Evolutionary conservation across 192 early-diverging fungal genomes (phyloP).

Genomic region (Backusella mclennaniae): DNA sequence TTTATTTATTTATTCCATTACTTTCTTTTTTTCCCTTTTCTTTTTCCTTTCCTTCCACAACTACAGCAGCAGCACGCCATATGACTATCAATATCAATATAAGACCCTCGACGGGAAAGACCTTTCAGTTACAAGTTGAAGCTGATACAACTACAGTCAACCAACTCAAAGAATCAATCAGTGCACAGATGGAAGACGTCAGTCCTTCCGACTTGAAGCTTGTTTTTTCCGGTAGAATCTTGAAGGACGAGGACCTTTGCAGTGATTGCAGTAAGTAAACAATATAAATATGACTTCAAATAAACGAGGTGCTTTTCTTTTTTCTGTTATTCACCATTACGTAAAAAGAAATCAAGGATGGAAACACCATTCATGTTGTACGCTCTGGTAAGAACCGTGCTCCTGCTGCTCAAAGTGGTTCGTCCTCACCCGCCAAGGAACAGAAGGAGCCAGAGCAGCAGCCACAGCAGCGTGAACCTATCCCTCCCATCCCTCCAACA

Average conservation of each 20-base stretch:
- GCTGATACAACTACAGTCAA: constrained; percentile 57
- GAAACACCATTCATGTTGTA: constrained; percentile 91
- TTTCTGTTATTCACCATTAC: background rate
- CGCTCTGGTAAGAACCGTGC: constrained; percentile 48
- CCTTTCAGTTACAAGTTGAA: constrained; percentile 47
- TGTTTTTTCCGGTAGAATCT: constrained; percentile 88
- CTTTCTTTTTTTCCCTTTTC: constrained; percentile 4
- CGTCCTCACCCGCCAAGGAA: constrained; percentile 26
- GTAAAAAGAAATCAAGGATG: constrained; percentile 64
- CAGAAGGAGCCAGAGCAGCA: constrained; percentile 19
- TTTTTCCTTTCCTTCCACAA: background rate
- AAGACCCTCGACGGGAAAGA: constrained; percentile 48
- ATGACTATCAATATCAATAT: constrained; percentile 45
- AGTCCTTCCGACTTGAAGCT: constrained; percentile 70
- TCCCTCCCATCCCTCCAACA: constrained; percentile 18
- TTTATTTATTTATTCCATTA: background rate
- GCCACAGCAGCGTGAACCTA: background rate
- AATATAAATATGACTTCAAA: too few species aligned
- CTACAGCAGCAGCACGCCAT: background rate
- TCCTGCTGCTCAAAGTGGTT: background rate
- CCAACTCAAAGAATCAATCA: constrained; percentile 73
- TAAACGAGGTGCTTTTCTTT: background rate
- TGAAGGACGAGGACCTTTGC: constrained; percentile 88
- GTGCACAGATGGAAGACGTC: constrained; percentile 45
- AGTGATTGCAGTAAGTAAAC: constrained; percentile 58